Conservation (phyloP, 2,329 filamentous ascomycete species). For the Aureobasidium sp. region DNA sequence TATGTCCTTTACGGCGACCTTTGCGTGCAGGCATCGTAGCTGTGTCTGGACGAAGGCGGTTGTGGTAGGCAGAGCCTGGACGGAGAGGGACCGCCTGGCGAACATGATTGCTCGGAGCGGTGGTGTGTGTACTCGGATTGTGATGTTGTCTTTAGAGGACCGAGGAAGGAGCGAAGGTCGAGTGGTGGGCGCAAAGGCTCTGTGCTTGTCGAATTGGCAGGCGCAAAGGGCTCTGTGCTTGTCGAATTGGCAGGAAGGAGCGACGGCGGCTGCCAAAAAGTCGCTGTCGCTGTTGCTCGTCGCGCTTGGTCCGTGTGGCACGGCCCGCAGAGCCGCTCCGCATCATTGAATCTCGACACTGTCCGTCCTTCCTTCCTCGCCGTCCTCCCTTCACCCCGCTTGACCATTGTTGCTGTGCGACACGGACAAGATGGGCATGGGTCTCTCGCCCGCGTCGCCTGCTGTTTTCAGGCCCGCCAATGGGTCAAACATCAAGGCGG, state of each 20-base stretch:
- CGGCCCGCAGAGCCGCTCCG: constrained; percentile 11
- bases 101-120: constrained; percentile 11
- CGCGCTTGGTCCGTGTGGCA: neutral
- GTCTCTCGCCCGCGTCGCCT: constrained; percentile 8
- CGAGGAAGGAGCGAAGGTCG: neutral
- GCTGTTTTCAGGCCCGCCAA: neutral
- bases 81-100: neutral
- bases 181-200: neutral
- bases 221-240: neutral
- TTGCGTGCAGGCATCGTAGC: constrained; percentile 30
- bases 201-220: neutral
- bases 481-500: constrained; percentile 1
- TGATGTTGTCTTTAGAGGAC: neutral
- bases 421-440: neutral
- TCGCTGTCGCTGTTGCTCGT: constrained; percentile 3
- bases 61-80: constrained; percentile 2
- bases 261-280: constrained; percentile 1
- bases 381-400: too few relatives aligned
- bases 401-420: neutral
- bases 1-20: constrained; percentile 35
- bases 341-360: neutral
- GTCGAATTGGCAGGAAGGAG: neutral
- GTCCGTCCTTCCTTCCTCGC: neutral
- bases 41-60: constrained; percentile 9
- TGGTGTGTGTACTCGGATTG: neutral